Evolutionary conservation across 140 eudicot species (phyloP).

Genomic region (Flaveria floridana): DNA sequence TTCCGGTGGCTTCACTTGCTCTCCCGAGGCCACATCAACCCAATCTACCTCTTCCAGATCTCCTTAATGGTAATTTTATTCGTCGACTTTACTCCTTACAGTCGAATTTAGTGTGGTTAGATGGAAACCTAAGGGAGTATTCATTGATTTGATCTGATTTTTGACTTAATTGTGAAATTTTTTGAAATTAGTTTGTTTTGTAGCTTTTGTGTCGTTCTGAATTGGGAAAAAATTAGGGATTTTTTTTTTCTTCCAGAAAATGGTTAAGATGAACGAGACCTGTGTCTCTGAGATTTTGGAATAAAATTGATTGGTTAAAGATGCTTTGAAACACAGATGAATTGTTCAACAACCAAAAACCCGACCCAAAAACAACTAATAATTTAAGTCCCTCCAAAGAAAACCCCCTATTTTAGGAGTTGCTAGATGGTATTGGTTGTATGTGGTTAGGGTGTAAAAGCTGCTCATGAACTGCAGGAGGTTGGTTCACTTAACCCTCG

Average conservation of each 20-base stretch:
- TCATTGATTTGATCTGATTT: neutral
- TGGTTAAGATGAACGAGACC: too few relatives aligned
- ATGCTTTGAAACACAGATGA: too few relatives aligned
- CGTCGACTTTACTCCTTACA: neutral
- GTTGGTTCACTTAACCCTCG: neutral
- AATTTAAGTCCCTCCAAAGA: too few relatives aligned
- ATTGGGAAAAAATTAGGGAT: neutral
- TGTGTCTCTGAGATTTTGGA: too few relatives aligned
- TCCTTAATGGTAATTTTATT: constrained; percentile 5
- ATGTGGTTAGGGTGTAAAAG: neutral
- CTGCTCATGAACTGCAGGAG: neutral
- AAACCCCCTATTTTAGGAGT: too few relatives aligned
- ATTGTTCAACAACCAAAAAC: neutral
- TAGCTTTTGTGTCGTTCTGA: too few relatives aligned
- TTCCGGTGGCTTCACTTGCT: neutral
- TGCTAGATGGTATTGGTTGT: neutral
- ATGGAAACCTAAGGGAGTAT: neutral
- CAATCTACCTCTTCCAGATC: constrained; percentile 18
- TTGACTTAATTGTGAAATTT: too few relatives aligned
- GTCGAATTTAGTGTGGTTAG: neutral
- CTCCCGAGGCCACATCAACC: neutral
- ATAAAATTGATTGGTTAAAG: too few relatives aligned
- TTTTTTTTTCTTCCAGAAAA: too few relatives aligned
- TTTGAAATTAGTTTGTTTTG: neutral
- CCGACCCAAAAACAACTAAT: neutral